Evolutionary conservation across 163 green algal species (phyloP).

Genomic region (Chloroidium sp.): DNA sequence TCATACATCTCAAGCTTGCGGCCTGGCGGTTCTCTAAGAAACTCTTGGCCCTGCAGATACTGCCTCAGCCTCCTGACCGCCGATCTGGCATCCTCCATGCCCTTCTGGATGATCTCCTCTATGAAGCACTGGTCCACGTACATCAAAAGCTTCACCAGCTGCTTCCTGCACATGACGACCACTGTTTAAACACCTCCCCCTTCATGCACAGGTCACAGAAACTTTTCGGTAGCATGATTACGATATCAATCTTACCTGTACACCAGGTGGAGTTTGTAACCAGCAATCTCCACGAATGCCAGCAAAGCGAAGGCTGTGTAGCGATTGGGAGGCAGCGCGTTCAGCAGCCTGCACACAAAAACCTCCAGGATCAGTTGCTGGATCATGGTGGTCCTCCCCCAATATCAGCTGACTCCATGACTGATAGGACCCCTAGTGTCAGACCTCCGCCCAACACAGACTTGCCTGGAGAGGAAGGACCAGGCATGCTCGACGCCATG

Average conservation of each 20-base stretch:
- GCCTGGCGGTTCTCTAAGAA: slow-evolving; percentile 47
- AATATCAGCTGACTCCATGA: background rate
- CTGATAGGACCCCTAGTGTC: background rate
- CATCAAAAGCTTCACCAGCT: slow-evolving; percentile 71
- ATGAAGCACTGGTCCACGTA: slow-evolving; percentile 30
- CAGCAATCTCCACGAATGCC: slow-evolving; percentile 60
- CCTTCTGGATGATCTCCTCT: slow-evolving; percentile 14
- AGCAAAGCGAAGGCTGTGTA: slow-evolving; percentile 56
- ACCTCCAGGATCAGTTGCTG: too few relatives aligned
- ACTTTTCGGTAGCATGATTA: background rate
- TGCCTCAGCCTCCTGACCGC: slow-evolving; percentile 39
- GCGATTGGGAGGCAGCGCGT: slow-evolving; percentile 60
- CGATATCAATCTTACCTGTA: slow-evolving; percentile 26
- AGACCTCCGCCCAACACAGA: background rate
- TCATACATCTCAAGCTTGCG: slow-evolving; percentile 56
- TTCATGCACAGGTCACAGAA: too few relatives aligned
- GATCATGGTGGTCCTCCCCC: background rate
- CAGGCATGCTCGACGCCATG: slow-evolving; percentile 57
- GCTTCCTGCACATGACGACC: slow-evolving; percentile 11
- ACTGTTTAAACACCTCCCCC: background rate
- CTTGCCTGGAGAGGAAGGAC: slow-evolving; percentile 47
- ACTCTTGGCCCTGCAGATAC: slow-evolving; percentile 39
- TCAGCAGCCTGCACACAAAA: slow-evolving; percentile 43
- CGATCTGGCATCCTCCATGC: slow-evolving; percentile 41
- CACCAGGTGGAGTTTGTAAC: slow-evolving; percentile 41